phyloP scores from a whole-genome alignment of 2,329 filamentous ascomycete species.

The Chaetoscypha palmicola region DNA sequence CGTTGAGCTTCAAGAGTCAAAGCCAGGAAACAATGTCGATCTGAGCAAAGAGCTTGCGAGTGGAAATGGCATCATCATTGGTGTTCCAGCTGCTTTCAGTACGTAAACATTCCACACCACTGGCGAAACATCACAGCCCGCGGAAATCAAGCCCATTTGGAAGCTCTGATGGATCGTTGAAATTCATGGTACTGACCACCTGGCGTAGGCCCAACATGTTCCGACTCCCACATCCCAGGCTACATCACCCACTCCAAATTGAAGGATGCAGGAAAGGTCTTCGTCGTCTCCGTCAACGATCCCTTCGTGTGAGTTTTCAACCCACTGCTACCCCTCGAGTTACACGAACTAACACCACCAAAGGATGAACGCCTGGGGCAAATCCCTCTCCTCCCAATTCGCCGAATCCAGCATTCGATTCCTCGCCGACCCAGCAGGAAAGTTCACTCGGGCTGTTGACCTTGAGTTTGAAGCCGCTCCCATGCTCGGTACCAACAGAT shows the following conservation, averaged over 20 bases:
- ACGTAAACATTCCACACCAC: too few relatives aligned
- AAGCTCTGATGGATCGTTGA: too few relatives aligned
- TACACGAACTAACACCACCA: conserved; percentile 31
- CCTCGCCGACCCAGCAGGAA: conserved; percentile 71
- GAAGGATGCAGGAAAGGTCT: conserved; percentile 74
- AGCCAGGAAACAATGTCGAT: conserved; percentile 88
- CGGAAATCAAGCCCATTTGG: too few relatives aligned
- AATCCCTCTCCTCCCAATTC: conserved; percentile 60
- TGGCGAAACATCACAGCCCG: too few relatives aligned
- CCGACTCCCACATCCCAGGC: conserved; percentile 69
- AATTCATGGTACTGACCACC: too few relatives aligned
- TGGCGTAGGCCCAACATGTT: conserved; percentile 55
- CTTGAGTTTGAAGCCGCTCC: conserved; percentile 71
- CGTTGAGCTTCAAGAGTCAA: conserved; percentile 72
- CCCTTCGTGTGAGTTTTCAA: conserved; percentile 72
- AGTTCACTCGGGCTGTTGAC: conserved; percentile 78
- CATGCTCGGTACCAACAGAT: conserved; percentile 74
- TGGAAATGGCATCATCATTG: conserved; percentile 74
- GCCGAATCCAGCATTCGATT: conserved; percentile 66
- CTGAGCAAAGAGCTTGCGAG: conserved; percentile 66
- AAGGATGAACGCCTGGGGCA: conserved; percentile 87
- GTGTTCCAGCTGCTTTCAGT: conserved; percentile 75
- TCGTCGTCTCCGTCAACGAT: conserved; percentile 90
- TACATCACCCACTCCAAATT: conserved; percentile 76
- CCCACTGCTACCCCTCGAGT: background rate